Conservation (phyloP, 495 filamentous ascomycete genomes). For the Hyaloscypha hepaticicola region DNA sequence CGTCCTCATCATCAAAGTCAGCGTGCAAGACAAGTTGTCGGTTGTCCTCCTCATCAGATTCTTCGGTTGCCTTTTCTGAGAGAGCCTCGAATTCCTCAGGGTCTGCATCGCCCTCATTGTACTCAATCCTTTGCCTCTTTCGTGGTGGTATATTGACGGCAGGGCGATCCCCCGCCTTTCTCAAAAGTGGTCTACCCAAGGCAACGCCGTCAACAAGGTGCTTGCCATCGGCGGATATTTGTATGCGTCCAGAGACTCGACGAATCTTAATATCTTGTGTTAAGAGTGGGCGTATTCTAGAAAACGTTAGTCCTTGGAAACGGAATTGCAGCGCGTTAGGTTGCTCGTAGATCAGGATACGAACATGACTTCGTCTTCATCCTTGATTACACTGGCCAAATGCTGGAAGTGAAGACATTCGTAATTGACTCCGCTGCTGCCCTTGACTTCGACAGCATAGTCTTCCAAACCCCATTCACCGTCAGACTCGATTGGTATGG, state of each 20-base stretch:
- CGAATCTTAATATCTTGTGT: constrained; percentile 72
- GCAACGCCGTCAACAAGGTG: constrained; percentile 88
- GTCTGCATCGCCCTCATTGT: constrained; percentile 33
- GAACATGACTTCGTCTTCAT: constrained; percentile 84
- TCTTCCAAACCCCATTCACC: constrained; percentile 86
- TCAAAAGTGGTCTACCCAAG: constrained; percentile 74
- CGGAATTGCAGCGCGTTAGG: neutral
- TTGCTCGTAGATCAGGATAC: constrained; percentile 32
- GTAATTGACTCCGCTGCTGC: constrained; percentile 57
- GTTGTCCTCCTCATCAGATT: constrained; percentile 20
- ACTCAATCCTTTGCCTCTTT: constrained; percentile 62
- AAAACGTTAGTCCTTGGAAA: constrained; percentile 15
- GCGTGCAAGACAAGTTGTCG: constrained; percentile 27
- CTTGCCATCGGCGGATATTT: constrained; percentile 77
- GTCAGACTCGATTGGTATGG: constrained; percentile 78
- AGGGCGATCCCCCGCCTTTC: constrained; percentile 60
- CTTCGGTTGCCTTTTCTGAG: constrained; percentile 7
- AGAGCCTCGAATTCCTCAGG: constrained; percentile 10
- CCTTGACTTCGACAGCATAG: constrained; percentile 78
- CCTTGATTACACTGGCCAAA: constrained; percentile 66
- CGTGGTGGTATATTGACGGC: constrained; percentile 70
- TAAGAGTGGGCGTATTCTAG: constrained; percentile 78
- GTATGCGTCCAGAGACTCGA: constrained; percentile 74
- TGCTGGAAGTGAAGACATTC: constrained; percentile 89
- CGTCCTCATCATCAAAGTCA: constrained; percentile 36